Percentiles rank a stretch among this genome's conserved stretches.
Conservation (phyloP, 1,284 basidiomycete genomes). For the Heterobasidion annosum region DNA sequence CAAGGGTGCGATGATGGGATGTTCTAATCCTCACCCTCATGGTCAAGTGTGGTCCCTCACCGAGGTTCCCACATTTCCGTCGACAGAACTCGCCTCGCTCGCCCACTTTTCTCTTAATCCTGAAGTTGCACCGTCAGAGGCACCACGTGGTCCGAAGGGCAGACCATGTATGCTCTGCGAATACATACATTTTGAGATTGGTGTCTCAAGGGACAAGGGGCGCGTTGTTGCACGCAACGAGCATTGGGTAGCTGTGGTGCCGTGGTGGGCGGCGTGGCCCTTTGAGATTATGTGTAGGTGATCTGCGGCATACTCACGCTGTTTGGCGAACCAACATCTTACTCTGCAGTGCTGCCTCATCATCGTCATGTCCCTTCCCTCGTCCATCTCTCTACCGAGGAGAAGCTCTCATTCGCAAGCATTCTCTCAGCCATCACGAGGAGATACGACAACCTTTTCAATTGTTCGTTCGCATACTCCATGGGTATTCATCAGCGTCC, state of each 20-base stretch:
- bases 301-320: slow-evolving; percentile 6
- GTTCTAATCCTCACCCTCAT: slow-evolving; percentile 93
- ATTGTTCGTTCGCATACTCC: slow-evolving; percentile 90
- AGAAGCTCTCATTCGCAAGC: slow-evolving; percentile 57
- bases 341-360: slow-evolving; percentile 61
- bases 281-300: slow-evolving; percentile 74
- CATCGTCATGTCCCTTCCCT: slow-evolving; percentile 71
- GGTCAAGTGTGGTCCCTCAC: slow-evolving; percentile 88
- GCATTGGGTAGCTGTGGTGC: slow-evolving; percentile 83
- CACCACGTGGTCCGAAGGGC: slow-evolving; percentile 50
- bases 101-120: slow-evolving; percentile 39
- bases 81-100: slow-evolving; percentile 56
- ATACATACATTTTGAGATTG: slow-evolving; percentile 71
- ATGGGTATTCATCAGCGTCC: slow-evolving; percentile 91
- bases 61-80: slow-evolving; percentile 63
- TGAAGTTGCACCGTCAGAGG: slow-evolving; percentile 26
- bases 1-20: slow-evolving; percentile 94
- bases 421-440: slow-evolving; percentile 60
- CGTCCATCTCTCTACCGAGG: slow-evolving; percentile 47
- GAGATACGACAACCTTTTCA: slow-evolving; percentile 82
- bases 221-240: slow-evolving; percentile 72
- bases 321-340: not conserved
- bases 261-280: slow-evolving; percentile 97
- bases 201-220: slow-evolving; percentile 30
- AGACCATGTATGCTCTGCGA: slow-evolving; percentile 77